phyloP scores from a whole-genome alignment of 495 filamentous ascomycete genomes.

The Aspergillus indologenus region DNA sequence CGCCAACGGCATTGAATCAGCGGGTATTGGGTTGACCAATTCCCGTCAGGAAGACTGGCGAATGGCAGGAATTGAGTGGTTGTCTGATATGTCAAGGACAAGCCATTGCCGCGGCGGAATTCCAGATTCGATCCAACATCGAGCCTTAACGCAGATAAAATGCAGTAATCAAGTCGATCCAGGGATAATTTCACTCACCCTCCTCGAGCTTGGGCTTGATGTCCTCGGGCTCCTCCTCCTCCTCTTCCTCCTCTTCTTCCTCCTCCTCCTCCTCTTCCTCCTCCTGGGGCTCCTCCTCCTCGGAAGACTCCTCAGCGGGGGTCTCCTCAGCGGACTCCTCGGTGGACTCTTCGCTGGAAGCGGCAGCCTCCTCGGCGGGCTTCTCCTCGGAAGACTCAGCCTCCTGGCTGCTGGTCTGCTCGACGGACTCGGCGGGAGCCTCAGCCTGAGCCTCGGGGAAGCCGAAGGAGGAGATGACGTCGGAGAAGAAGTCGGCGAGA shows the following conservation, averaged over 20 bases:
- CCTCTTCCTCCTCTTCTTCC: slow-evolving; percentile 79
- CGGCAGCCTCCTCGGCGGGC: slow-evolving; percentile 26
- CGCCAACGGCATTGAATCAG: too few relatives aligned
- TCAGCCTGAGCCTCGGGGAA: slow-evolving; percentile 60
- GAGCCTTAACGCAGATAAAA: slow-evolving; percentile 4
- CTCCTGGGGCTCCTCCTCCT: slow-evolving; percentile 39
- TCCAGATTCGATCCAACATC: neutral
- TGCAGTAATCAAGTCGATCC: neutral
- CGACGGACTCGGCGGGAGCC: slow-evolving; percentile 51
- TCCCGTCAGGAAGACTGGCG: neutral
- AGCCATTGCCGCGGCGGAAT: neutral
- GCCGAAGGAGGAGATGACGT: slow-evolving; percentile 56
- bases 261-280: slow-evolving; percentile 52
- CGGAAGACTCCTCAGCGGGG: slow-evolving; percentile 46
- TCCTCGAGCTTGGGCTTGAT: slow-evolving; percentile 85
- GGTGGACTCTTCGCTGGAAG: slow-evolving; percentile 33
- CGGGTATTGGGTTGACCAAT: too few relatives aligned
- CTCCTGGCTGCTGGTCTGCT: slow-evolving; percentile 51
- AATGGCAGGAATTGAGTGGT: neutral
- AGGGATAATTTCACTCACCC: slow-evolving; percentile 58
- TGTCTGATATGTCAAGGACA: slow-evolving; percentile 2
- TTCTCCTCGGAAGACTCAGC: slow-evolving; percentile 50
- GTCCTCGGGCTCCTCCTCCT: slow-evolving; percentile 87
- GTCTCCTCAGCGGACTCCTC: slow-evolving; percentile 43
- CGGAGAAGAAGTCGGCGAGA: slow-evolving; percentile 62